Conservation (phyloP, 1,284 basidiomycete species). For the Pterula multifida region DNA sequence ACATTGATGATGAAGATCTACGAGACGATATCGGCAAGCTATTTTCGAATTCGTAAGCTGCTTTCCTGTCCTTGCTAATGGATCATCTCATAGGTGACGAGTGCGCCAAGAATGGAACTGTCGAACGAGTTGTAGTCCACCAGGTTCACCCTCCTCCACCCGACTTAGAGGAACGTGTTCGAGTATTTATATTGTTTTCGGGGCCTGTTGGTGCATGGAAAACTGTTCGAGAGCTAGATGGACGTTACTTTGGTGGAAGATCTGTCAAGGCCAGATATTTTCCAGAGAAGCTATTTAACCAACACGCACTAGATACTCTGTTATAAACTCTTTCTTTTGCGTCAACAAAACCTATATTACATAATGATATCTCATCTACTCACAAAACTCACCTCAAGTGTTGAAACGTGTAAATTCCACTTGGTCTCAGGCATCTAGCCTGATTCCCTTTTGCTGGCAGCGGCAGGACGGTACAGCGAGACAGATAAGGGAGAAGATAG, state of each 20-base stretch:
- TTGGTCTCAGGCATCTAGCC: no score
- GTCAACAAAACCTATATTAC: no score
- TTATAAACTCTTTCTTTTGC: no score
- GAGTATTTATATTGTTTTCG: constrained; percentile 78
- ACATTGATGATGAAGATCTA: constrained; percentile 77
- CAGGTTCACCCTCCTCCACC: constrained; percentile 51
- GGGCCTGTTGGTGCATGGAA: constrained; percentile 92
- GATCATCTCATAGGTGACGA: constrained; percentile 52
- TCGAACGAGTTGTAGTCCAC: constrained; percentile 82
- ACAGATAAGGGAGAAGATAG: no score
- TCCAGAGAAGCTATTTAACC: constrained; percentile 48
- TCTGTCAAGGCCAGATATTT: constrained; percentile 78
- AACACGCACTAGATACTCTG: constrained; percentile 34
- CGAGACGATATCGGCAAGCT: constrained; percentile 74
- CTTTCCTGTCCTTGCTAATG: constrained; percentile 5
- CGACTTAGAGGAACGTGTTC: constrained; percentile 56
- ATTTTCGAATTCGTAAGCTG: constrained; percentile 9
- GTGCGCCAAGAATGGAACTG: constrained; percentile 81
- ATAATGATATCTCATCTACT: no score
- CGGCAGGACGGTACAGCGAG: no score
- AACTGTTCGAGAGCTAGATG: constrained; percentile 83
- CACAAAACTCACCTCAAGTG: no score
- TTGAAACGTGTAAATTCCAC: no score
- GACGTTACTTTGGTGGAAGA: constrained; percentile 81
- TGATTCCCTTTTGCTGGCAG: no score